Conservation (phyloP, 2,329 filamentous ascomycete genomes). For the Trichoderma sp. region DNA sequence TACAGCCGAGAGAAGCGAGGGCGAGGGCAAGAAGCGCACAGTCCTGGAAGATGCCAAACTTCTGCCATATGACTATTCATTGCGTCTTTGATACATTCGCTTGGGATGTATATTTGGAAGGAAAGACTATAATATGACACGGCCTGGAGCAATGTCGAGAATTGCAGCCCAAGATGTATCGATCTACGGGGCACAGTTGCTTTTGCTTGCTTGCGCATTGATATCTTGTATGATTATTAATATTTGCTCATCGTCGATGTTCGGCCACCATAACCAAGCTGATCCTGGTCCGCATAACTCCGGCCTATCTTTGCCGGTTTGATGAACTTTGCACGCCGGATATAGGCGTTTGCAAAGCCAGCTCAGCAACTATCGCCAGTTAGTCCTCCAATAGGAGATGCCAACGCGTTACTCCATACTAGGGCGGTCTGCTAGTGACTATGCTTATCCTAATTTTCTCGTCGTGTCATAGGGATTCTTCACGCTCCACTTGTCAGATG, state of each 20-base stretch:
- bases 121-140: not conserved
- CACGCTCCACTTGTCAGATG: conserved; percentile 13
- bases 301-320: not conserved
- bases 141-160: not conserved
- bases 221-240: not conserved
- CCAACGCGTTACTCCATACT: not conserved
- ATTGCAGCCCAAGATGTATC: not conserved
- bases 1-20: not conserved
- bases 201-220: not conserved
- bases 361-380: not conserved
- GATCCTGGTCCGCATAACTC: not conserved
- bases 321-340: not conserved
- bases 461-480: not conserved
- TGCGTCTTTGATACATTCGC: not conserved
- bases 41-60: not conserved
- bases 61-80: not conserved
- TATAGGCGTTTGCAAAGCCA: not conserved
- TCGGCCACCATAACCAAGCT: too few species aligned
- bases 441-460: not conserved
- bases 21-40: not conserved
- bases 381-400: not conserved
- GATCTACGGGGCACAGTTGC: not conserved
- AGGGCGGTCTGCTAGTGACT: not conserved
- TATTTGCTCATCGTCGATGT: not conserved
- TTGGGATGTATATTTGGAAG: not conserved